Conservation (phyloP, 805 yeast genomes). For the Lipomyces mesembrius region DNA sequence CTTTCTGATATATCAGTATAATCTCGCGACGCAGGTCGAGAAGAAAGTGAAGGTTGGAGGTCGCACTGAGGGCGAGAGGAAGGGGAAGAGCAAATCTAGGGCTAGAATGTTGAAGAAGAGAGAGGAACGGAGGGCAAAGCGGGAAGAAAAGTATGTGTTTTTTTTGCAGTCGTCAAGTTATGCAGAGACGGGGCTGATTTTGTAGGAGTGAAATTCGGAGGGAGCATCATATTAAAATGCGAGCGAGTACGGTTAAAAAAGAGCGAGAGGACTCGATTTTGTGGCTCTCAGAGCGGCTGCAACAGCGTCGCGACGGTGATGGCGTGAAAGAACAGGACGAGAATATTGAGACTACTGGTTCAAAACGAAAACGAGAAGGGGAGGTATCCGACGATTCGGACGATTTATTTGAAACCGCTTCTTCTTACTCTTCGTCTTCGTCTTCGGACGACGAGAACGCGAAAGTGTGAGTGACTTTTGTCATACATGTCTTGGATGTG, state of each 20-base stretch:
- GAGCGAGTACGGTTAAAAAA: neutral
- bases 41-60: slow-evolving; percentile 6
- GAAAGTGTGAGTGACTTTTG: slow-evolving; percentile 1
- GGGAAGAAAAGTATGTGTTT: neutral
- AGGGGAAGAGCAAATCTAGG: slow-evolving; percentile 11
- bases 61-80: neutral
- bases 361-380: neutral
- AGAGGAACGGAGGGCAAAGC: neutral
- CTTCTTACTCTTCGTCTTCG: neutral
- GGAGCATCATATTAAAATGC: neutral
- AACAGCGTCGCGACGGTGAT: neutral
- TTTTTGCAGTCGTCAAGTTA: neutral
- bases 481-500: neutral
- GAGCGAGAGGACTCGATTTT: neutral
- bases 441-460: slow-evolving; percentile 1
- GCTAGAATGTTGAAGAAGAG: slow-evolving; percentile 8
- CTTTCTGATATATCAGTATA: slow-evolving; percentile 15
- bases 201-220: neutral
- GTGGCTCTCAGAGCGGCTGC: neutral
- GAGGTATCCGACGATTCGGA: slow-evolving; percentile 5
- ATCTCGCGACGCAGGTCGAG: slow-evolving; percentile 13
- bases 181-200: neutral
- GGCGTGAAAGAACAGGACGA: neutral
- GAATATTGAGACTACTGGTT: neutral
- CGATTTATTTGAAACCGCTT: neutral